These are phyloP conservation scores for Zelonia costaricensis DNA, from an alignment of 208 protist genomes.

Conservation along the genomic window DNA sequence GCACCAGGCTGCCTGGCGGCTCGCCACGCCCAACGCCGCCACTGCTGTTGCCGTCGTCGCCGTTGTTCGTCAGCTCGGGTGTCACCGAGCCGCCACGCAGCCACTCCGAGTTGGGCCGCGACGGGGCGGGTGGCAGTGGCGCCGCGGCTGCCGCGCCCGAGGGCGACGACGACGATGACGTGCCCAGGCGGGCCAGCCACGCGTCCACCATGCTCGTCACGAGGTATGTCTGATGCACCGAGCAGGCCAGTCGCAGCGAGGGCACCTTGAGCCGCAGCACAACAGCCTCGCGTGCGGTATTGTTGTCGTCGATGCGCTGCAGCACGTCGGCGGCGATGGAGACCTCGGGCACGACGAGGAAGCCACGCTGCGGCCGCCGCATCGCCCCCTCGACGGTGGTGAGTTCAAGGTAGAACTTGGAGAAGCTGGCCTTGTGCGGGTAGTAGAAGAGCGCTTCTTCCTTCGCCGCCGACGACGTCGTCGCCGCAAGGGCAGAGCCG, in stretches of 20 bases:
- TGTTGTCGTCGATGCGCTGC: slow-evolving; percentile 67
- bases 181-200: slow-evolving; percentile 44
- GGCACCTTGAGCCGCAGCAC: slow-evolving; percentile 82
- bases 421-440: slow-evolving; percentile 63
- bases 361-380: slow-evolving; percentile 50
- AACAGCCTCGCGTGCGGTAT: slow-evolving; percentile 46
- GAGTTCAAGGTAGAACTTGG: slow-evolving; percentile 79
- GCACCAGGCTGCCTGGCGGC: too few species aligned
- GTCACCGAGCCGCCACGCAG: not conserved
- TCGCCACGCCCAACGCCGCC: too few species aligned
- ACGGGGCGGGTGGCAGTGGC: too few species aligned
- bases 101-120: not conserved
- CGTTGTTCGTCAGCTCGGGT: too few species aligned
- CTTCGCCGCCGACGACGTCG: slow-evolving; percentile 5
- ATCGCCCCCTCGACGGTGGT: slow-evolving; percentile 68
- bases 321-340: slow-evolving; percentile 67
- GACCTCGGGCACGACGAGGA: slow-evolving; percentile 77
- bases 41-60: too few species aligned
- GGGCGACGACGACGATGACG: not conserved
- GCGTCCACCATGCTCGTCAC: slow-evolving; percentile 75
- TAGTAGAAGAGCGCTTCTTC: slow-evolving; percentile 76
- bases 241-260: slow-evolving; percentile 53
- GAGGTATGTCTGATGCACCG: slow-evolving; percentile 75
- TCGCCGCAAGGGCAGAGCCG: slow-evolving; percentile 2
- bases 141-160: slow-evolving; percentile 1